A percentile compares a stretch with the other conserved stretches of the same genome.
Conservation (phyloP, 352 stramenopile genomes). For the Globisporangium perplexum region DNA sequence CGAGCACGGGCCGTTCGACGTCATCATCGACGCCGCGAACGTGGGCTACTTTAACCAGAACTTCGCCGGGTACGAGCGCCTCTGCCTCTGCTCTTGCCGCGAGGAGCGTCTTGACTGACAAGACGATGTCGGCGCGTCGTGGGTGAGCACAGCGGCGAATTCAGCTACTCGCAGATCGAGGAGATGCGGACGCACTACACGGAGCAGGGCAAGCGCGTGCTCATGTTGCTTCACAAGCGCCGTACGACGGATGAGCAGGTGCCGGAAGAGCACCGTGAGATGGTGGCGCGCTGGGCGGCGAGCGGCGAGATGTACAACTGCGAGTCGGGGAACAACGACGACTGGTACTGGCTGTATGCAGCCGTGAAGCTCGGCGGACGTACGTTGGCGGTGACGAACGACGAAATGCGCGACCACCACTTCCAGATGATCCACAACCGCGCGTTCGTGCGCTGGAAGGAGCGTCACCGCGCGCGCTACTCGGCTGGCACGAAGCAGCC, state of each 20-base stretch:
- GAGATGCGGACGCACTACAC: constrained; percentile 90
- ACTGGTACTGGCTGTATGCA: constrained; percentile 99
- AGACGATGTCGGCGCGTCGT: not conserved
- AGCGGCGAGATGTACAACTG: constrained; percentile 90
- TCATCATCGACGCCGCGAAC: constrained; percentile 97
- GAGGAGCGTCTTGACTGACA: constrained; percentile 6
- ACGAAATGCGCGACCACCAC: constrained; percentile 99
- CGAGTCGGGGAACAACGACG: constrained; percentile 95
- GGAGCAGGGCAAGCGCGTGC: constrained; percentile 75
- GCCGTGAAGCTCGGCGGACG: constrained; percentile 79
- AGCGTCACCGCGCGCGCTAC: constrained; percentile 95
- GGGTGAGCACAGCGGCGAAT: constrained; percentile 57
- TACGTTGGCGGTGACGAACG: constrained; percentile 94
- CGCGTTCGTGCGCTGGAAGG: constrained; percentile 96
- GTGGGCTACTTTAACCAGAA: constrained; percentile 98
- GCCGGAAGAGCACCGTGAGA: constrained; percentile 55
- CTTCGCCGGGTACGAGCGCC: constrained; percentile 70
- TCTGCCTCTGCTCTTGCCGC: too few relatives aligned
- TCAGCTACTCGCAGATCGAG: constrained; percentile 96
- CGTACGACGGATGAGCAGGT: constrained; percentile 90
- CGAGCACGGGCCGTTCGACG: constrained; percentile 77
- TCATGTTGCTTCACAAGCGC: constrained; percentile 95
- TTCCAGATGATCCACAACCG: constrained; percentile 98
- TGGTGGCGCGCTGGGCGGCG: constrained; percentile 75
- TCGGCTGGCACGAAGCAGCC: constrained; percentile 37